These are phyloP conservation scores for Fraxinus pennsylvanica DNA, from an alignment of 257 asterid species.

Conservation along the genomic window DNA sequence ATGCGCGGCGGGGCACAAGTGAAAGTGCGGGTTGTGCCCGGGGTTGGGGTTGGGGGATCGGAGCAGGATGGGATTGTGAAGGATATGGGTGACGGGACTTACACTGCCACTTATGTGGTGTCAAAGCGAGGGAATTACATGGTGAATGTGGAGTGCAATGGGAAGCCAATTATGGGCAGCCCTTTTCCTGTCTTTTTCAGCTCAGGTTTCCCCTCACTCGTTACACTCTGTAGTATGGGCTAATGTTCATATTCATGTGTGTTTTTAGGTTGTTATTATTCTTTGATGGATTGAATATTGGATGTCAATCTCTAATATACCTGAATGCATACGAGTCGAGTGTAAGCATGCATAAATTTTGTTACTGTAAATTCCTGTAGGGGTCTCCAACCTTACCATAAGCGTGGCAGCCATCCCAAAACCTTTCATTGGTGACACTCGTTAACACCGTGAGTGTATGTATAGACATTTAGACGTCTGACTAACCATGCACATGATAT, in stretches of 20 bases:
- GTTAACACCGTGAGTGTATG: no score
- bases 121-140: slow-evolving; percentile 91
- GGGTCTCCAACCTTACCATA: no score
- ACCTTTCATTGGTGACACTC: no score
- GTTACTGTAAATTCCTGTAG: background rate
- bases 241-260: background rate
- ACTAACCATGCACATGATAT: no score
- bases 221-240: background rate
- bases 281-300: background rate
- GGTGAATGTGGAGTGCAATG: slow-evolving; percentile 96
- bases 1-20: slow-evolving; percentile 80
- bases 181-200: slow-evolving; percentile 98
- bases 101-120: slow-evolving; percentile 82
- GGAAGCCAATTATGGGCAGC: slow-evolving; percentile 90
- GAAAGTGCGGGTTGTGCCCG: slow-evolving; percentile 74
- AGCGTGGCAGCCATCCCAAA: no score
- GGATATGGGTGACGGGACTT: slow-evolving; percentile 91
- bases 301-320: background rate
- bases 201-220: slow-evolving; percentile 49
- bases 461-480: no score
- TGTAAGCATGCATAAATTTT: slow-evolving; percentile 9
- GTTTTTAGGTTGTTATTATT: background rate
- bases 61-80: slow-evolving; percentile 88
- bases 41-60: slow-evolving; percentile 82
- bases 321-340: no score